Conservation (phyloP, 176 grass and related monocot genomes). For the Musa beccarii region DNA sequence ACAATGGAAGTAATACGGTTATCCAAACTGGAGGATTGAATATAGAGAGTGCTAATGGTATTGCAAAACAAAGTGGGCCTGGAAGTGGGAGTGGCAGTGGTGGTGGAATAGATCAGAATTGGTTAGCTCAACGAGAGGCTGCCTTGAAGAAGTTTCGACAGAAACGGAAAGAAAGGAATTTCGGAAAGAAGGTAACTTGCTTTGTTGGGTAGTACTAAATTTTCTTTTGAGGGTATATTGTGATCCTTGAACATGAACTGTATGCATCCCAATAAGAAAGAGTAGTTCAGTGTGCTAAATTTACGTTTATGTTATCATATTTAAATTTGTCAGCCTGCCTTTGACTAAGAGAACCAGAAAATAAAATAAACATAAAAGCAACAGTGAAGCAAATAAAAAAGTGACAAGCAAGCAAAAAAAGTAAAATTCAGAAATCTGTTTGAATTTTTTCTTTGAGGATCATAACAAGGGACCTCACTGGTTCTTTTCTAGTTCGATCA, state of each 20-base stretch:
- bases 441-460: too few relatives aligned
- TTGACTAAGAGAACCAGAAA: too few relatives aligned
- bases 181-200: constrained; percentile 70
- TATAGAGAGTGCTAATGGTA: constrained; percentile 36
- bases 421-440: too few relatives aligned
- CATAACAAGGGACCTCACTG: too few relatives aligned
- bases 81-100: constrained; percentile 46
- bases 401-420: too few relatives aligned
- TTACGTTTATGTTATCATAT: too few relatives aligned
- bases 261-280: not conserved
- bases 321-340: too few relatives aligned
- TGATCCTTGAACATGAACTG: constrained; percentile 4
- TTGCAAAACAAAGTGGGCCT: constrained; percentile 29
- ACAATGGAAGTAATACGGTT: constrained; percentile 41
- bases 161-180: constrained; percentile 73
- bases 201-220: constrained; percentile 14
- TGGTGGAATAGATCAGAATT: constrained; percentile 37
- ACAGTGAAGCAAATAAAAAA: too few relatives aligned
- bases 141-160: constrained; percentile 60
- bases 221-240: constrained; percentile 10
- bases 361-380: too few relatives aligned
- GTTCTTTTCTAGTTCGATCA: too few relatives aligned
- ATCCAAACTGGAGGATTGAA: constrained; percentile 36
- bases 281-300: too few relatives aligned
- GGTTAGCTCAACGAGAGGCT: constrained; percentile 56